phyloP scores from a whole-genome alignment of 306 rosid species.

The Cicer bijugum region DNA sequence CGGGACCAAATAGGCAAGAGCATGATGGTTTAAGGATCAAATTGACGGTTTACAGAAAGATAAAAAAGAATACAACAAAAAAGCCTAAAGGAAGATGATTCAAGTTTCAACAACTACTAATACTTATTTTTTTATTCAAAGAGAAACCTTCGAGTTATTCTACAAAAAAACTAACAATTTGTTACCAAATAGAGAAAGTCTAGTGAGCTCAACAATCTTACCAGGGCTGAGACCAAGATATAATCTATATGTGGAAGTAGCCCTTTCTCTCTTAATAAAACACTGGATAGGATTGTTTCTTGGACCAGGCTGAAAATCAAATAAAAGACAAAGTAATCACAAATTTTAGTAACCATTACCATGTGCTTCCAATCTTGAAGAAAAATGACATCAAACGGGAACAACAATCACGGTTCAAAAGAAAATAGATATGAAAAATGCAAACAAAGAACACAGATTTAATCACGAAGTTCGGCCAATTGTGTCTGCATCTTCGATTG shows the following conservation, averaged over 20 bases:
- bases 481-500: too few species aligned
- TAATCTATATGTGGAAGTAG: conserved; percentile 70
- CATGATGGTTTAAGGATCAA: too few species aligned
- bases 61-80: background rate
- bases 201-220: conserved; percentile 48
- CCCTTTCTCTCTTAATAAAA: conserved; percentile 85
- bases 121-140: conserved; percentile 10
- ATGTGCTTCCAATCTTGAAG: conserved; percentile 10
- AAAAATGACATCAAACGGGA: background rate
- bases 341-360: conserved; percentile 22
- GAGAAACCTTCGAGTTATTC: background rate
- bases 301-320: conserved; percentile 74
- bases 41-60: too few species aligned
- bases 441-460: too few species aligned
- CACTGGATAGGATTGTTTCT: conserved; percentile 86
- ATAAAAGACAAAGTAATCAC: conserved; percentile 32
- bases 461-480: too few species aligned
- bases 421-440: too few species aligned
- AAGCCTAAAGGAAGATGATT: conserved; percentile 18
- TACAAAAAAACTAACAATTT: conserved; percentile 3
- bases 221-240: conserved; percentile 95
- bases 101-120: conserved; percentile 21
- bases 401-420: too few species aligned
- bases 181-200: background rate
- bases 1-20: too few species aligned